Evolutionary conservation across 768 basidiomycete species (phyloP), one percentile per base, ranked within the genome.

Genomic region (Fomitopsis pulvina): DNA sequence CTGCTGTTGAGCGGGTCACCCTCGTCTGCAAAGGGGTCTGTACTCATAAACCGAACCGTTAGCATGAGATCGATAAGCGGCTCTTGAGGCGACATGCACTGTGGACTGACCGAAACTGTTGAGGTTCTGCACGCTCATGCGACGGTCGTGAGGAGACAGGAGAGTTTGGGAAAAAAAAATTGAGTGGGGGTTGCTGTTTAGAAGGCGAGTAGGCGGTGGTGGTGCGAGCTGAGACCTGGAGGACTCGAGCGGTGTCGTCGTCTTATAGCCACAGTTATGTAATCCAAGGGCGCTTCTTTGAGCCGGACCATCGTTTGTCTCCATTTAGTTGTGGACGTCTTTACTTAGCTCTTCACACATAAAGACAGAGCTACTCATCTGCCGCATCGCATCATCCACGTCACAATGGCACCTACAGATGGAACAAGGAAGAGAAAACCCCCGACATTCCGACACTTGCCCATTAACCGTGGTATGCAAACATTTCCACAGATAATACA

Each of bases 21-120:
- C 71, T 90, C 88, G 72, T 93, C 93, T 75, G 88, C 90, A 77
- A 95, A 95, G 75, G 92, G 92, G 81, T 95, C 93, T 92, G 34
- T 41, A 22, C 47, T 40, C 26, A 20, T 5, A 46, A 29, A 53
- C 37, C 51, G 47, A 45, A 45, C 20, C 21, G 48, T 20, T 20
- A n/a, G 50, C 40, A 47, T 14, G 30, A 38, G 38, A 58, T 59
- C 45, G 55, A 57, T 59, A 58, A 53, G 60, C 51, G 41, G 30
- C 24, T 42, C 40, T 39, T 46, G n/a, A 49, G 29, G 30, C 20
- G 34, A 39, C 42, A 45, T 52, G 16, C 54, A 50, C 52, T 53
- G 60, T 56, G 57, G 58, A 70, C 81, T 52, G 49, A 89, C 90
- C 89, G 71, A 80, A 82, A 67, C 84, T 75, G 72, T 79, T 84